phyloP scores from a whole-genome alignment of 192 early-diverging fungal species.

The Mortierella alpina region DNA sequence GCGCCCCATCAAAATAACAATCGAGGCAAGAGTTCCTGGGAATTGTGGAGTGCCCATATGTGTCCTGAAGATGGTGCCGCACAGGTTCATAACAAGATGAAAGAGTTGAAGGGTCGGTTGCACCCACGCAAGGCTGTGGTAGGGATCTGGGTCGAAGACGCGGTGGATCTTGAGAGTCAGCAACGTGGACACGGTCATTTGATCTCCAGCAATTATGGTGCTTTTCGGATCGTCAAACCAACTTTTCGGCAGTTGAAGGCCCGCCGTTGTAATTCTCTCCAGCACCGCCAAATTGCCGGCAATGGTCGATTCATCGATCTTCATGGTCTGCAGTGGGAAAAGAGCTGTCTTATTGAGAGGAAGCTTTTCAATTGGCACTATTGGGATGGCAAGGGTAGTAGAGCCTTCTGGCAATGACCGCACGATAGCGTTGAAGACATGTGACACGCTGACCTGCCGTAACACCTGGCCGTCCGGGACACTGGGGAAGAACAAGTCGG shows the following conservation, averaged over 20 bases:
- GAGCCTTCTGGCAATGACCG: slow-evolving; percentile 9
- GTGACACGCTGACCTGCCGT: neutral
- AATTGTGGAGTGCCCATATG: slow-evolving; percentile 9
- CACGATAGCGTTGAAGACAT: slow-evolving; percentile 11
- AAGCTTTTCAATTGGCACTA: slow-evolving; percentile 11
- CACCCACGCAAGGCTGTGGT: slow-evolving; percentile 25
- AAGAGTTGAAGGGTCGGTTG: slow-evolving; percentile 22
- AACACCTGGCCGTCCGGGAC: too few species aligned
- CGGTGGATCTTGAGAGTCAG: slow-evolving; percentile 23
- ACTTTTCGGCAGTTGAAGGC: slow-evolving; percentile 14
- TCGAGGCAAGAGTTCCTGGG: slow-evolving; percentile 19
- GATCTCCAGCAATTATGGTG: slow-evolving; percentile 15
- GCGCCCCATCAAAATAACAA: slow-evolving; percentile 1
- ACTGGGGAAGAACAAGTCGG: slow-evolving; percentile 20
- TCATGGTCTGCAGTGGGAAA: slow-evolving; percentile 31
- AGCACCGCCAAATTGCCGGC: slow-evolving; percentile 26
- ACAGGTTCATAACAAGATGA: slow-evolving; percentile 1
- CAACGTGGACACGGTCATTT: slow-evolving; percentile 22
- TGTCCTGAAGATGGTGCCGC: slow-evolving; percentile 15
- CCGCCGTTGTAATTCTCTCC: slow-evolving; percentile 8
- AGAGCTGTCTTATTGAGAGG: slow-evolving; percentile 2
- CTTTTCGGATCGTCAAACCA: slow-evolving; percentile 18
- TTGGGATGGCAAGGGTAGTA: slow-evolving; percentile 6
- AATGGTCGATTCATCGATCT: slow-evolving; percentile 25
- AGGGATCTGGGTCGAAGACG: slow-evolving; percentile 4